These are phyloP conservation scores for Inonotus obliquus DNA, from an alignment of 1,284 basidiomycete species.

Conservation along the genomic window DNA sequence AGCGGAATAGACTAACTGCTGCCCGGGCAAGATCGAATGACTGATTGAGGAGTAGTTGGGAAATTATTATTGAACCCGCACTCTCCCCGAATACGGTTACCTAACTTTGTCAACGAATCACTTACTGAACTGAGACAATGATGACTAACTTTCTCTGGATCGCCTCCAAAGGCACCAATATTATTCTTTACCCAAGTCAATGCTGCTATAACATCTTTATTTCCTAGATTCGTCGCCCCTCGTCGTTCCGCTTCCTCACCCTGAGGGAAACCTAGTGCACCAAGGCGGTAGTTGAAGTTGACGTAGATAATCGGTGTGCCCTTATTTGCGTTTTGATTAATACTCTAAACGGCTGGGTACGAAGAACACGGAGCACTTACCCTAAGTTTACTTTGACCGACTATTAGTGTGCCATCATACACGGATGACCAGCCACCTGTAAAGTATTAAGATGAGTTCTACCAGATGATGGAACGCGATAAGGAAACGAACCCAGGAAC, in stretches of 20 bases:
- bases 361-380: slow-evolving; percentile 33
- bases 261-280: slow-evolving; percentile 45
- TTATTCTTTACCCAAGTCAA: slow-evolving; percentile 46
- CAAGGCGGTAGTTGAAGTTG: slow-evolving; percentile 50
- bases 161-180: slow-evolving; percentile 44
- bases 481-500: slow-evolving; percentile 12
- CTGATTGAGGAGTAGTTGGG: slow-evolving; percentile 39
- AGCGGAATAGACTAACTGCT: slow-evolving; percentile 31
- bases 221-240: slow-evolving; percentile 38
- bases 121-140: too few relatives aligned
- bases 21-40: slow-evolving; percentile 37
- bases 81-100: slow-evolving; percentile 53
- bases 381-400: slow-evolving; percentile 40
- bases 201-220: slow-evolving; percentile 40
- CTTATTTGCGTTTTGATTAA: slow-evolving; percentile 13
- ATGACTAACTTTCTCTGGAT: slow-evolving; percentile 37
- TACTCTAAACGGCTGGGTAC: neutral
- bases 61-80: slow-evolving; percentile 45
- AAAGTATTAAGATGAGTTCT: neutral
- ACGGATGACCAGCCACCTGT: slow-evolving; percentile 29
- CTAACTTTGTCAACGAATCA: slow-evolving; percentile 21
- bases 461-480: too few relatives aligned
- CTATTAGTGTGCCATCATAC: slow-evolving; percentile 40
- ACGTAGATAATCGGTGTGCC: slow-evolving; percentile 50
- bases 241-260: slow-evolving; percentile 38